A percentile compares a stretch with the other conserved stretches of the same genome.
These are phyloP conservation scores for Echinochloa phyllopogon DNA, from an alignment of 176 grass and related monocot genomes.

Conservation along the genomic window DNA sequence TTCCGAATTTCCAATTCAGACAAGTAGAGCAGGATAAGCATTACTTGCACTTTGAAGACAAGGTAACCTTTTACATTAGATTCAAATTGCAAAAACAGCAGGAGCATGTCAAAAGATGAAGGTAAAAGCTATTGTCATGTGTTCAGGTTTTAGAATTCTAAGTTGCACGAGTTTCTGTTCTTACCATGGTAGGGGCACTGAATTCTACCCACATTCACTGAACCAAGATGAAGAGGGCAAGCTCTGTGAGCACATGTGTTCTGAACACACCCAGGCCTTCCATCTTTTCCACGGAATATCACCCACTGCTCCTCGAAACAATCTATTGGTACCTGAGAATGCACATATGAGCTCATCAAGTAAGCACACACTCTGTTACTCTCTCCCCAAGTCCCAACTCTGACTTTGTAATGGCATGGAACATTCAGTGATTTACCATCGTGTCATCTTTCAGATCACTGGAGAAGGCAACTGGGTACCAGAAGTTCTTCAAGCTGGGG, in stretches of 20 bases:
- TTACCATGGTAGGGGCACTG: slow-evolving; percentile 98
- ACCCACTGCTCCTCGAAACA: slow-evolving; percentile 98
- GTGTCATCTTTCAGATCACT: slow-evolving; percentile 91
- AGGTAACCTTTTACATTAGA: neutral
- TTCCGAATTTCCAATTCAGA: neutral
- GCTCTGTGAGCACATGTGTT: slow-evolving; percentile 99
- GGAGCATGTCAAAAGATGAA: neutral
- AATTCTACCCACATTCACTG: slow-evolving; percentile 91
- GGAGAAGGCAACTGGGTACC: slow-evolving; percentile 97
- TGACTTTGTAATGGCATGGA: neutral
- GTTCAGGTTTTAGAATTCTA: neutral
- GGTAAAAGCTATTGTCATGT: neutral
- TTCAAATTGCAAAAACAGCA: neutral
- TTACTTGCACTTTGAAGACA: neutral
- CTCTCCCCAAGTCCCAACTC: neutral
- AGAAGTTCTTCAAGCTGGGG: slow-evolving; percentile 85
- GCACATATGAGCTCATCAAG: neutral
- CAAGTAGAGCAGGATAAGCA: neutral
- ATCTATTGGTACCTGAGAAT: slow-evolving; percentile 86
- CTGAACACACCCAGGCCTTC: slow-evolving; percentile 84
- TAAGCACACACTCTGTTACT: neutral
- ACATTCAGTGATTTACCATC: slow-evolving; percentile 58
- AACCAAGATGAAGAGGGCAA: slow-evolving; percentile 96
- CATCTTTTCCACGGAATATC: slow-evolving; percentile 90
- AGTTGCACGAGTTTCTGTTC: neutral